These are phyloP conservation scores for Cystofilobasidium capitatum DNA, from an alignment of 768 basidiomycete genomes.

Conservation along the genomic window DNA sequence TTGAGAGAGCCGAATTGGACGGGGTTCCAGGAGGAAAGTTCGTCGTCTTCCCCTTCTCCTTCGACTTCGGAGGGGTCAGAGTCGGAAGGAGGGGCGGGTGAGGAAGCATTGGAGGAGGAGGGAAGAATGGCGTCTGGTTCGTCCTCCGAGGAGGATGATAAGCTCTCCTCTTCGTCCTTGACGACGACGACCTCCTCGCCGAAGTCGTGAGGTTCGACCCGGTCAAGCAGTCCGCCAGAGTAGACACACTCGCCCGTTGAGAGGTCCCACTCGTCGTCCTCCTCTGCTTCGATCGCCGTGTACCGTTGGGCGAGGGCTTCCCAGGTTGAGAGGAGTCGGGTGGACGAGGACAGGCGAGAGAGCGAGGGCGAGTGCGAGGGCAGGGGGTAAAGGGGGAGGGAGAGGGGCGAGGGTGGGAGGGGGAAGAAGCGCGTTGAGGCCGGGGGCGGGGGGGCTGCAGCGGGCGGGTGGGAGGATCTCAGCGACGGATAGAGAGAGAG, in stretches of 20 bases:
- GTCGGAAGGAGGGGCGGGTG: neutral
- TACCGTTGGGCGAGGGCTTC: neutral
- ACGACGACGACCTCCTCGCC: neutral
- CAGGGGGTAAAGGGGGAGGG: too few relatives aligned
- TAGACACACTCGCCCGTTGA: neutral
- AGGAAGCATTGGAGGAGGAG: neutral
- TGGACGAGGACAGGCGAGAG: neutral
- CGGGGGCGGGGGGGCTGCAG: neutral
- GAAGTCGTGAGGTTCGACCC: neutral
- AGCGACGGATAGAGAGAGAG: neutral
- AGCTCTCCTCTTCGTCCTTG: neutral
- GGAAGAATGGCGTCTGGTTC: neutral
- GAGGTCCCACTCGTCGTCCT: slow-evolving; percentile 7
- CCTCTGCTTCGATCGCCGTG: neutral
- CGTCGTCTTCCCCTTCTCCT: neutral
- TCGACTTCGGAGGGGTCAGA: neutral
- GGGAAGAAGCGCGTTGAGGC: slow-evolving; percentile 4
- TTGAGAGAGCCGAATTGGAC: neutral
- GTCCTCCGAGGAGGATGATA: too few relatives aligned
- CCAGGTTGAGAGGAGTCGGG: neutral
- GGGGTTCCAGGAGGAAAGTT: neutral
- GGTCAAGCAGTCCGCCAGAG: neutral
- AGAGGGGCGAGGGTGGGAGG: too few relatives aligned
- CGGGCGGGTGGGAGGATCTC: neutral
- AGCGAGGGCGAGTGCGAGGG: neutral